Conservation (phyloP, 257 asterid species). For the Solanum ossicruentum region DNA sequence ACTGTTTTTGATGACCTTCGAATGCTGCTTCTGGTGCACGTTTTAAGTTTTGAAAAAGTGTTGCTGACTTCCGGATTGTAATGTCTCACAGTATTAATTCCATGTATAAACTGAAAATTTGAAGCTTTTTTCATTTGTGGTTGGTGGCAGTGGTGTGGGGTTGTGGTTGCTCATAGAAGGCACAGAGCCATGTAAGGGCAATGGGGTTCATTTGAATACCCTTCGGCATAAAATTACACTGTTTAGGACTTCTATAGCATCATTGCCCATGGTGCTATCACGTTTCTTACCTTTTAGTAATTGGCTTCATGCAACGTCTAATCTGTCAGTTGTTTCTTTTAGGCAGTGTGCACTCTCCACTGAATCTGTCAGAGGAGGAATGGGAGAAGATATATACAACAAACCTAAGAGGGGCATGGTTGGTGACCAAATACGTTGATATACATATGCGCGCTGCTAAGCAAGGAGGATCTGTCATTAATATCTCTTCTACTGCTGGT, state of each 20-base stretch:
- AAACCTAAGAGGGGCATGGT: slow-evolving; percentile 40
- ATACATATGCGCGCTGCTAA: slow-evolving; percentile 22
- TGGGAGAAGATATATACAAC: slow-evolving; percentile 26
- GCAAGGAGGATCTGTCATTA: slow-evolving; percentile 41
- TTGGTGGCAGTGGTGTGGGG: not conserved
- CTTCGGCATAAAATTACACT: no score
- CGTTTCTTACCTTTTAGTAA: not conserved
- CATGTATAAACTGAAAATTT: no score
- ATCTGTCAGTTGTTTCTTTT: not conserved
- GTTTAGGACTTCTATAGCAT: not conserved
- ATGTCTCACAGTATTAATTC: no score
- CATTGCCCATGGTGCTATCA: not conserved
- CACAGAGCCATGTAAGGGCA: not conserved
- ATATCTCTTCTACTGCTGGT: slow-evolving; percentile 52
- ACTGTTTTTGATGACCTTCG: not conserved
- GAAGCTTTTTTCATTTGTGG: not conserved
- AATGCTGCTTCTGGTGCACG: not conserved
- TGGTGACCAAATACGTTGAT: slow-evolving; percentile 41
- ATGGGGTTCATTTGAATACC: not conserved
- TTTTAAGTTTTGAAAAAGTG: not conserved
- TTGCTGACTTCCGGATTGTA: not conserved
- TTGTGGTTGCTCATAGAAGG: not conserved
- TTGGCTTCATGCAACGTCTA: not conserved
- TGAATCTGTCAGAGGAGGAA: slow-evolving; percentile 43
- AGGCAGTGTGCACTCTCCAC: slow-evolving; percentile 29